These are phyloP conservation scores for Colletotrichum sp. DNA, from an alignment of 2,329 filamentous ascomycete genomes.

Conservation along the genomic window DNA sequence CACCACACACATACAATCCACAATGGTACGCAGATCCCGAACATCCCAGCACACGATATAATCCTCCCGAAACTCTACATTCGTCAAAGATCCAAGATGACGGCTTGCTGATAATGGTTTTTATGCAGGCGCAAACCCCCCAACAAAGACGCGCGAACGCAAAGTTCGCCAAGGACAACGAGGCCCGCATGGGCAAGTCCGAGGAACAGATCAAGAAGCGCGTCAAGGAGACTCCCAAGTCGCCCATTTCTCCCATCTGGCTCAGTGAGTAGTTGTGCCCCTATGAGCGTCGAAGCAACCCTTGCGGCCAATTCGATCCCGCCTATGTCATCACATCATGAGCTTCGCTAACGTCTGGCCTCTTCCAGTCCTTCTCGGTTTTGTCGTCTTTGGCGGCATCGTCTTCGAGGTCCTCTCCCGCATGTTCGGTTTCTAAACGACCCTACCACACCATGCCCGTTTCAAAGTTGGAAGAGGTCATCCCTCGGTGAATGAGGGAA, in stretches of 20 bases:
- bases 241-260: conserved; percentile 69
- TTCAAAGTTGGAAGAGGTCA: not conserved
- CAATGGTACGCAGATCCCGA: conserved; percentile 23
- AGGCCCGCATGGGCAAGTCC: conserved; percentile 78
- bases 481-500: not conserved
- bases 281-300: not conserved
- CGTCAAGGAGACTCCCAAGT: conserved; percentile 60
- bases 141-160: conserved; percentile 82
- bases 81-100: not conserved
- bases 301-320: not conserved
- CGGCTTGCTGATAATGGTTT: not conserved
- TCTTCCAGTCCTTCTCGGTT: conserved; percentile 58
- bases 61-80: not conserved
- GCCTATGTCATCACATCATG: not conserved
- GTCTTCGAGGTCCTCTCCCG: conserved; percentile 63
- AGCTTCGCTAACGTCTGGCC: not conserved
- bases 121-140: conserved; percentile 76
- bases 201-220: conserved; percentile 67
- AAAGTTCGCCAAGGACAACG: conserved; percentile 77
- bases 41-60: not conserved
- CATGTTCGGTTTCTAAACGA: conserved; percentile 42
- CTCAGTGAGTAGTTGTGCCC: conserved; percentile 54
- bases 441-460: not conserved
- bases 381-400: conserved; percentile 66
- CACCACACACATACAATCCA: not conserved